A percentile compares a stretch with the other conserved stretches of the same genome.
phyloP scores from a whole-genome alignment of 257 asterid species.

The Coffea canephora region DNA sequence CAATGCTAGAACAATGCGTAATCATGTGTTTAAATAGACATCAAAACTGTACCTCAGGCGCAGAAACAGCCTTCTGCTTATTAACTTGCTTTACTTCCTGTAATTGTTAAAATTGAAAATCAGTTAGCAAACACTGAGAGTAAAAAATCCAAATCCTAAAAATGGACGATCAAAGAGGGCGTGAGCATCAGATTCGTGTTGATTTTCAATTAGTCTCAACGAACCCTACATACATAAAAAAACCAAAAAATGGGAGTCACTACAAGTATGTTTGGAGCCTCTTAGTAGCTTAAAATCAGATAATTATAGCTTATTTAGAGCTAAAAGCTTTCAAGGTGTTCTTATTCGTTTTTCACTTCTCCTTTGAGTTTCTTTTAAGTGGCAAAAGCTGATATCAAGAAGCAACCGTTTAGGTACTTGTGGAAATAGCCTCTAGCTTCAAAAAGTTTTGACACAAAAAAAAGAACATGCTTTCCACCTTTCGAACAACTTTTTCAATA shows the following conservation, averaged over 20 bases:
- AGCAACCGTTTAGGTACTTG: background rate
- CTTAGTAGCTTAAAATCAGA: no score
- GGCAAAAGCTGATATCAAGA: background rate
- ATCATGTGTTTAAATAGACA: background rate
- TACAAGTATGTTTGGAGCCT: background rate
- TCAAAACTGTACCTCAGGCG: conserved; percentile 54
- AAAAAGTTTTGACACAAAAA: no score
- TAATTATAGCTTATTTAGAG: background rate
- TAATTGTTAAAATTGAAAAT: conserved; percentile 9
- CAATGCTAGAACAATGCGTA: background rate
- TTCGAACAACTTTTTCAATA: no score
- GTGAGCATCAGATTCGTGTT: background rate
- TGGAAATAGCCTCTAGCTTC: background rate
- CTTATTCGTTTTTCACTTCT: background rate
- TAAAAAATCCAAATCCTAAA: background rate
- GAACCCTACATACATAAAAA: background rate
- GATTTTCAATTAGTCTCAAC: background rate
- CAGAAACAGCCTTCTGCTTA: conserved; percentile 34
- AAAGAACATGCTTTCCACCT: background rate
- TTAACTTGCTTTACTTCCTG: conserved; percentile 54
- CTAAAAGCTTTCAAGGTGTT: background rate
- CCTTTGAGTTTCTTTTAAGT: background rate
- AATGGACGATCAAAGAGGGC: background rate
- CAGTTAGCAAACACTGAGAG: background rate
- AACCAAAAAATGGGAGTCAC: background rate